These are phyloP conservation scores for Candida nemodendra DNA, from an alignment of 805 yeast species.

Conservation along the genomic window DNA sequence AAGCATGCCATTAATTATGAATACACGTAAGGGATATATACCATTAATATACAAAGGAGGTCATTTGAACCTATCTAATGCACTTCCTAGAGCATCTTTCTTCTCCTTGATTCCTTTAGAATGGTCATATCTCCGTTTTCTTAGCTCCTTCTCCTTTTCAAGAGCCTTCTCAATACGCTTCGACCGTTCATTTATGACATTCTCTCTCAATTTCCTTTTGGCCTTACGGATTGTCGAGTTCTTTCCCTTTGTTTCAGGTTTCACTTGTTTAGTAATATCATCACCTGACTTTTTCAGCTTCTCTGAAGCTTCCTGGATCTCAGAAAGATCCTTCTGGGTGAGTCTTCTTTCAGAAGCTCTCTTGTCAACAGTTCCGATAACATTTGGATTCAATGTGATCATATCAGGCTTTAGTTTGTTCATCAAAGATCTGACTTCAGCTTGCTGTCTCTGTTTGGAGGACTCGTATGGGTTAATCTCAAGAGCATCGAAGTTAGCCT, in stretches of 20 bases:
- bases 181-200: slow-evolving; percentile 84
- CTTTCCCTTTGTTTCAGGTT: slow-evolving; percentile 72
- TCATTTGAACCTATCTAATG: slow-evolving; percentile 48
- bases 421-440: slow-evolving; percentile 80
- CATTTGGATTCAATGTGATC: slow-evolving; percentile 84
- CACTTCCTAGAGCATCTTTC: slow-evolving; percentile 51
- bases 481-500: slow-evolving; percentile 92
- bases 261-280: slow-evolving; percentile 53
- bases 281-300: slow-evolving; percentile 38
- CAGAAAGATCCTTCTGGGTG: slow-evolving; percentile 56
- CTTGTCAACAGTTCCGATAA: slow-evolving; percentile 80
- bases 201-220: slow-evolving; percentile 78
- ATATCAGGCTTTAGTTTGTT: slow-evolving; percentile 91
- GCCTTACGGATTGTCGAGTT: slow-evolving; percentile 81
- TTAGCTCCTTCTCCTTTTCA: slow-evolving; percentile 67
- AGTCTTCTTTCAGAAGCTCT: slow-evolving; percentile 63
- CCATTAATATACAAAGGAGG: no score
- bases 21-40: no score
- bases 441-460: slow-evolving; percentile 88
- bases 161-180: slow-evolving; percentile 72
- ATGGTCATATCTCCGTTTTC: slow-evolving; percentile 49
- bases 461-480: slow-evolving; percentile 93
- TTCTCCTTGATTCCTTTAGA: slow-evolving; percentile 49
- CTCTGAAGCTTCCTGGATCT: slow-evolving; percentile 33
- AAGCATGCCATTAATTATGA: no score